Evolutionary conservation across 306 rosid genomes (phyloP).

Genomic region (Malus fusca): DNA sequence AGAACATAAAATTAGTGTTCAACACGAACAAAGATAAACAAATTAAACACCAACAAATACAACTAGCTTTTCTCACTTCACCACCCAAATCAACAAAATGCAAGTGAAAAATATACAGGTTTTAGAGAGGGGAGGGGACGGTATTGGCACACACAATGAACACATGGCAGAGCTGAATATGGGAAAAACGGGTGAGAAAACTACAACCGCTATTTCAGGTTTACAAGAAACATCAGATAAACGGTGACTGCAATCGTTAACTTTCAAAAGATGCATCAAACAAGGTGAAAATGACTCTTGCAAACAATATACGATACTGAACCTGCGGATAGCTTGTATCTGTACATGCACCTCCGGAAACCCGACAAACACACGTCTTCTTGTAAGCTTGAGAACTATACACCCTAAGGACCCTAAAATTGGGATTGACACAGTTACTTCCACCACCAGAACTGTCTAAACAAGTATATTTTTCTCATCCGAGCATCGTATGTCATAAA

Average conservation of each 20-base stretch:
- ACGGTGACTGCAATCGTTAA: background rate
- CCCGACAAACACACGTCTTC: background rate
- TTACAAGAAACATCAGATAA: background rate
- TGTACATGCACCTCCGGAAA: slow-evolving; percentile 31
- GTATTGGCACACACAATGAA: background rate
- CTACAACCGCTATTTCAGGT: background rate
- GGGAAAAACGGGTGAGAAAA: background rate
- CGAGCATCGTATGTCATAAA: slow-evolving; percentile 58
- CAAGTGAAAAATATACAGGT: background rate
- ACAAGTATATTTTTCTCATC: slow-evolving; percentile 63
- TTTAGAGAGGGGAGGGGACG: background rate
- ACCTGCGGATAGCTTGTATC: slow-evolving; percentile 1
- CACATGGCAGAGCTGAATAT: background rate
- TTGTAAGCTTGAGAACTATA: slow-evolving; percentile 22
- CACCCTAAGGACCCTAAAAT: slow-evolving; percentile 17
- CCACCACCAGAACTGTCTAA: slow-evolving; percentile 77
- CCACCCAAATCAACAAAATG: background rate
- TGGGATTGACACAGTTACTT: slow-evolving; percentile 23
- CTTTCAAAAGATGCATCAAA: background rate
- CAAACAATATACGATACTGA: background rate
- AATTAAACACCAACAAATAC: background rate
- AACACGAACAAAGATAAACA: background rate
- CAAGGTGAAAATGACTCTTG: background rate
- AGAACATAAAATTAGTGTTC: too few species aligned
- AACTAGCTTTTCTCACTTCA: background rate